Evolutionary conservation across 2,329 filamentous ascomycete genomes (phyloP), one percentile per base, ranked within the genome.

Genomic region (Exophiala bonariae): DNA sequence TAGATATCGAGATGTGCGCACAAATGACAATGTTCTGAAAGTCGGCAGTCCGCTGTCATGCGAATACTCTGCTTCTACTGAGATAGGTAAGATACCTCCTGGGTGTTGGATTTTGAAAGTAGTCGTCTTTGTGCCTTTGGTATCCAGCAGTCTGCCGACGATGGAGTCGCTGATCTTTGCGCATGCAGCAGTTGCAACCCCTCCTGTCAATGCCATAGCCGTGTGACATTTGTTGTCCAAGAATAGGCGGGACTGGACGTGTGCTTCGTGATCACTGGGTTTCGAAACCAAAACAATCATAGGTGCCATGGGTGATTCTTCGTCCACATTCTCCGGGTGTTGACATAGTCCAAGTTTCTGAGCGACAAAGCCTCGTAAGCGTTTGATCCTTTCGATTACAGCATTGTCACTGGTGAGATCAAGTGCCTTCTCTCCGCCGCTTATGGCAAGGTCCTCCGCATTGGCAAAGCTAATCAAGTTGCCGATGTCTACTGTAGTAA

Each of bases 191-290:
- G 46, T 38, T 23, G 52, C 52, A 23, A 54, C 46, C 8, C 52
- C 49, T 10, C 52, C 54, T 7, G 52, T 55, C 1, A 52, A 46
- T 13, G 54, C 54, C 52, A 57, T 57, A 9, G 39, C 41, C 23
- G 44, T 37, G 22, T 57, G 54, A 28, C 54, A 57, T 34, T 46
- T 50, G 17, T 50, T 55, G 40, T 55, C 54, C n/a, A 55, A 37
- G 20, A 57, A 55, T 7, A 57, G 33, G 3, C 54, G 23, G 3
- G 42, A 40, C 19, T 41, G 33, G 7, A 57, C 13, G 37, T 57
- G 36, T 30, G 31, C 20, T 9, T 44, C 34, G 4, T 40, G n/a
- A 46, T 43, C 13, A 36, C 45, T 16, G 36, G 39, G 41, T 38
- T 34, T 4, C 16, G 45, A 31, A 4, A 46, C 18, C 20, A 46